phyloP scores from a whole-genome alignment of 2,329 filamentous ascomycete genomes.

The Sordariomycetes sp. region DNA sequence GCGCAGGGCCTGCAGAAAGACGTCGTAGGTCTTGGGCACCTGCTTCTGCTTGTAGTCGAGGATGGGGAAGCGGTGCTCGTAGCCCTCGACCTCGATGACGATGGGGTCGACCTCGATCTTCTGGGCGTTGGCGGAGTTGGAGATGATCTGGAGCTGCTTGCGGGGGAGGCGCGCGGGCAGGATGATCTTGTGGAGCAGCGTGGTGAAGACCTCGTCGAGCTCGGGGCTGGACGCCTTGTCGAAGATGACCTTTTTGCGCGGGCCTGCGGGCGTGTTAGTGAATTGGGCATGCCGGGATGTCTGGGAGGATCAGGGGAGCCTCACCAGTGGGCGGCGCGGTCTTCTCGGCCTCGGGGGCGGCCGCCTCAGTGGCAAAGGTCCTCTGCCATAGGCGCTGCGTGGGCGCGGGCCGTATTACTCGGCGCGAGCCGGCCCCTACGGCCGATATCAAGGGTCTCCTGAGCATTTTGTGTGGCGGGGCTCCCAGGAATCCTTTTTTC shows the following conservation, averaged over 20 bases:
- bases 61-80: constrained; percentile 39
- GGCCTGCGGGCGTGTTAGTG: background rate
- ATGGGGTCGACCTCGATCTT: constrained; percentile 44
- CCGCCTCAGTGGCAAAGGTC: background rate
- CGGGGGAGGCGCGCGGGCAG: constrained; percentile 47
- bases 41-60: constrained; percentile 27
- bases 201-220: constrained; percentile 40
- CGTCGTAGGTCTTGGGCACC: constrained; percentile 29
- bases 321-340: background rate
- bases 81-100: constrained; percentile 46
- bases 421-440: constrained; percentile 1
- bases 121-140: constrained; percentile 31
- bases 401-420: background rate
- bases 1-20: constrained; percentile 24
- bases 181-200: constrained; percentile 48
- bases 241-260: constrained; percentile 28
- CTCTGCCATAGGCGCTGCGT: background rate
- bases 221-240: constrained; percentile 37
- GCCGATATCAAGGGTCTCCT: background rate
- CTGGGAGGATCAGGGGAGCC: background rate
- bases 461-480: background rate
- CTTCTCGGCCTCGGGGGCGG: background rate
- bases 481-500: background rate
- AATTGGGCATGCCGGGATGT: background rate
- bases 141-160: constrained; percentile 42